Evolutionary conservation across 1,284 basidiomycete species (phyloP), one percentile per base, ranked within the genome.

Genomic region (Mycosarcoma mackinlayi): DNA sequence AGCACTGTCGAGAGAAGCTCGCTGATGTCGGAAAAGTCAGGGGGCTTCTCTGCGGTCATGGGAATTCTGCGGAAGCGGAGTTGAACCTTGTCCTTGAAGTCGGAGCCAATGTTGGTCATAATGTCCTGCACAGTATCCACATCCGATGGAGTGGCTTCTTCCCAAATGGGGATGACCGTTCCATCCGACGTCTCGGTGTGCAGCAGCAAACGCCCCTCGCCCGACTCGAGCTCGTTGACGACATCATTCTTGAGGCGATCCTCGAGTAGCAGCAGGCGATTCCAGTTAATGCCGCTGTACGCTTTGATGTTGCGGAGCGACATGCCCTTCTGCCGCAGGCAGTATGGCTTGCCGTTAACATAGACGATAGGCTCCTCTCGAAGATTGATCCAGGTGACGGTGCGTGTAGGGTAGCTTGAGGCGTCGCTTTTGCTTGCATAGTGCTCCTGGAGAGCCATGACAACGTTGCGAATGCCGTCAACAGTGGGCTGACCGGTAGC

Each of bases 91-190:
- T 55, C 54, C 47, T 69, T 71, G 42, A 78, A 65, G 21, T 77
- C 66, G 10, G 50, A 30, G 8, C 73, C 58, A 9, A 75, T 61
- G 19, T 38, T 41, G n/a, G 57, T 57, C 94, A 98, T 98, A 56
- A 97, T 88, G 57, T 96, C 93, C 75, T 92, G 91, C 35, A 98
- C 86, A 0, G 93, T 92, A 34, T 89, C 88, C 10, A 98, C 90
- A 73, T 93, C 88, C 6, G 87, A 84, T n/a, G 87, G 84, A 44
- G 88, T 86, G 2, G 92, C 92, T 74, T 93, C 92, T 83, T 98
- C 95, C 96, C 96, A 99, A 2, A 97, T 86, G 0, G 96, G 95
- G 8, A 95, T 88, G 11, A 99, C 91, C 4, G 91, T 88, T 2
- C 96, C 94, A 73, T 94, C 92, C 0, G 88, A 83, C 0, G 90